These are phyloP conservation scores for Zychaea mexicana DNA, from an alignment of 371 early-diverging fungal species.

Conservation along the genomic window DNA sequence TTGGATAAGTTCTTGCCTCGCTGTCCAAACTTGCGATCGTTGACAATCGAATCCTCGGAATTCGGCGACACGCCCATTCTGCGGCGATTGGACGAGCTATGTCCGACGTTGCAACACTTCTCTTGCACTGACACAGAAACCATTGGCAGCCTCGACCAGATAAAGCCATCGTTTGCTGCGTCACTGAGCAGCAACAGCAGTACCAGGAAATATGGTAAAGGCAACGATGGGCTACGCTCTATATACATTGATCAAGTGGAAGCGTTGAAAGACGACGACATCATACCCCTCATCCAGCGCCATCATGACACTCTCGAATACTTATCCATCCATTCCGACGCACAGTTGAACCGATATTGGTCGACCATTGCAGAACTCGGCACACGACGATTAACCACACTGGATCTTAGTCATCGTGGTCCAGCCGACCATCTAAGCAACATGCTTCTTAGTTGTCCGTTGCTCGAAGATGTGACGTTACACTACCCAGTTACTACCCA, in stretches of 20 bases:
- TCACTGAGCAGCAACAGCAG: neutral
- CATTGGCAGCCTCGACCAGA: neutral
- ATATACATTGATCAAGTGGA: neutral
- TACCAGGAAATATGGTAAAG: neutral
- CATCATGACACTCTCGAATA: neutral
- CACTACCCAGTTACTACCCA: neutral
- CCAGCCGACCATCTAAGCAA: neutral
- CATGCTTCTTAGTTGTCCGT: neutral
- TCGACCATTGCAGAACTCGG: neutral
- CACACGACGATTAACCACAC: neutral
- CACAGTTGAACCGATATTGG: neutral
- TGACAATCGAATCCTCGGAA: conserved; percentile 1
- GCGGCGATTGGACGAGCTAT: conserved; percentile 1
- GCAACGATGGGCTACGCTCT: neutral
- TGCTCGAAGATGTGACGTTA: conserved; percentile 1
- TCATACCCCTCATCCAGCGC: conserved; percentile 2
- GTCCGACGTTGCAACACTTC: conserved; percentile 6
- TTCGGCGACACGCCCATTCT: neutral
- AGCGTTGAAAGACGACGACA: neutral
- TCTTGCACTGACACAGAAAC: neutral
- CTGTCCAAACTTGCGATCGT: neutral
- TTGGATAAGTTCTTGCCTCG: neutral
- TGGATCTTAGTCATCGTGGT: conserved; percentile 3
- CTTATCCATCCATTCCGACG: neutral
- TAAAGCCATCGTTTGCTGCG: neutral